Conservation (phyloP, 2,329 filamentous ascomycete genomes). For the Mycosphaerella sp. region DNA sequence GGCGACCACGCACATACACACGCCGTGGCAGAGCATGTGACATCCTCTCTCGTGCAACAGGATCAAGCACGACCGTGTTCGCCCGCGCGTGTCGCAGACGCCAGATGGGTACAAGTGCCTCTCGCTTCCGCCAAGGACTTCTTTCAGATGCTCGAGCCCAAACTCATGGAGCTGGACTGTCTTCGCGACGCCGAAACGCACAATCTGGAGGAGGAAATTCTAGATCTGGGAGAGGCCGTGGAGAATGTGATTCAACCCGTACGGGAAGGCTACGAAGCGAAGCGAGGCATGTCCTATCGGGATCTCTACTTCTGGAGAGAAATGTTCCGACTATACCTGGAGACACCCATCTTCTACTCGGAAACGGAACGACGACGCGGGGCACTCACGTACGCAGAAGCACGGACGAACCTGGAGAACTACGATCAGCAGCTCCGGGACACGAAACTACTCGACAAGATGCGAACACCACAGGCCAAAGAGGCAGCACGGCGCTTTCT, state of each 20-base stretch:
- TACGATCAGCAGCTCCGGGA: constrained; percentile 64
- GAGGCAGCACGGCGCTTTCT: constrained; percentile 63
- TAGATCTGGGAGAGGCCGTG: constrained; percentile 58
- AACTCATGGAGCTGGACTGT: constrained; percentile 61
- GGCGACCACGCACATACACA: constrained; percentile 13
- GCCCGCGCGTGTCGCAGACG: constrained; percentile 12
- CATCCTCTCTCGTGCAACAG: background rate
- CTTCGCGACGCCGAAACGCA: constrained; percentile 62
- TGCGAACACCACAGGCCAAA: constrained; percentile 61
- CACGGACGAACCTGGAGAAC: constrained; percentile 60
- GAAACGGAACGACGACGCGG: constrained; percentile 66
- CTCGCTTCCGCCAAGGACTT: constrained; percentile 73
- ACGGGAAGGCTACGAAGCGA: constrained; percentile 42
- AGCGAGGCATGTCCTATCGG: constrained; percentile 29
- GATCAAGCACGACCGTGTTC: constrained; percentile 4
- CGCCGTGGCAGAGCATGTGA: constrained; percentile 1
- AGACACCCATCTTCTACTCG: constrained; percentile 76
- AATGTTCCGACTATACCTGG: constrained; percentile 74
- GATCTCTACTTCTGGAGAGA: constrained; percentile 72
- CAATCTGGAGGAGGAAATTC: constrained; percentile 57
- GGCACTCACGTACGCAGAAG: constrained; percentile 57
- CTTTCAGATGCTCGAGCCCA: constrained; percentile 66
- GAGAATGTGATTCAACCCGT: constrained; percentile 58
- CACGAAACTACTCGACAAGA: constrained; percentile 52
- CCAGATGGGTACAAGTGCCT: constrained; percentile 60